Percentiles rank a stretch among this genome's conserved stretches.
phyloP scores from a whole-genome alignment of 2,329 filamentous ascomycete genomes.

The Gyromitra esculenta region DNA sequence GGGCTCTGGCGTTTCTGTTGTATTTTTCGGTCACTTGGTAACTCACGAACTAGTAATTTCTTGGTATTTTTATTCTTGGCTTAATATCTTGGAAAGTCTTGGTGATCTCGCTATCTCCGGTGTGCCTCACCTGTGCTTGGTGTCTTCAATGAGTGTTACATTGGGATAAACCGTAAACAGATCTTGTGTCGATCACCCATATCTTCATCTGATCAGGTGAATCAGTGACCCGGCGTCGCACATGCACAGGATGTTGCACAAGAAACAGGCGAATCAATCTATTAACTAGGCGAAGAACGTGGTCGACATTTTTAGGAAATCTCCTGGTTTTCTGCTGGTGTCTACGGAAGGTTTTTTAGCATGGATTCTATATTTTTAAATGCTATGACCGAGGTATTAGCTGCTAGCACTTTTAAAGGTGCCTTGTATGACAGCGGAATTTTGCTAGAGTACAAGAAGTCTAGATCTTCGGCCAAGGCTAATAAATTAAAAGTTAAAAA shows the following conservation, averaged over 20 bases:
- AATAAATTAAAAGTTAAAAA: not conserved
- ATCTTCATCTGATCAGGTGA: conserved; percentile 33
- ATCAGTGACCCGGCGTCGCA: conserved; percentile 32
- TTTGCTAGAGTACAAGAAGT: not conserved
- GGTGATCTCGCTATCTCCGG: conserved; percentile 28
- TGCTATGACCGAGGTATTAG: not conserved
- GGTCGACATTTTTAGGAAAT: conserved; percentile 13
- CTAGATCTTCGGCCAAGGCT: not conserved
- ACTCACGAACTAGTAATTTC: conserved; percentile 28
- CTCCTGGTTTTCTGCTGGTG: not conserved
- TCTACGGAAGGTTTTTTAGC: not conserved
- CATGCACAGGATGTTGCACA: conserved; percentile 36
- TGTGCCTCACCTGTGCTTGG: conserved; percentile 9
- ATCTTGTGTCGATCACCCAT: conserved; percentile 40
- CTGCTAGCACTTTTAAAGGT: conserved; percentile 1
- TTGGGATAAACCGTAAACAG: conserved; percentile 11
- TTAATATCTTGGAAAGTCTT: conserved; percentile 11
- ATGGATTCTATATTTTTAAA: conserved; percentile 6
- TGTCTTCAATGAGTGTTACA: conserved; percentile 21
- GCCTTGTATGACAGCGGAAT: not conserved
- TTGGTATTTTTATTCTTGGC: conserved; percentile 13
- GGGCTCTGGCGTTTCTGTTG: conserved; percentile 45
- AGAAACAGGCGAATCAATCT: conserved; percentile 28
- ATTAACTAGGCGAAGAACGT: conserved; percentile 42
- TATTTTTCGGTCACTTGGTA: conserved; percentile 34